phyloP scores from a whole-genome alignment of 2,329 filamentous ascomycete species.

The Alternaria gansuensis region DNA sequence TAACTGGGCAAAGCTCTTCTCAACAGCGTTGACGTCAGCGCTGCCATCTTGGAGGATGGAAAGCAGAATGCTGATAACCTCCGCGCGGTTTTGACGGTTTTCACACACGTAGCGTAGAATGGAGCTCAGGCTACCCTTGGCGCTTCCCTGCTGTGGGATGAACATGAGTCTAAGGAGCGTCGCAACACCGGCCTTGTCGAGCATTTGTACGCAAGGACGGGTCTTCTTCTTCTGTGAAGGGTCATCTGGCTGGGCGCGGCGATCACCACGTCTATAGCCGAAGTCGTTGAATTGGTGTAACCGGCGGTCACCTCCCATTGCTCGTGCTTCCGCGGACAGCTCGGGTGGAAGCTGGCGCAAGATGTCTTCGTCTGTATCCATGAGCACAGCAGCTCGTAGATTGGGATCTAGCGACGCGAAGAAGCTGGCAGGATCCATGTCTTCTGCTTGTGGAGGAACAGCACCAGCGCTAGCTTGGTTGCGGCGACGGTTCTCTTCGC shows the following conservation, averaged over 20 bases:
- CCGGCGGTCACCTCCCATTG: constrained; percentile 66
- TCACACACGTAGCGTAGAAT: constrained; percentile 92
- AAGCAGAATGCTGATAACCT: constrained; percentile 90
- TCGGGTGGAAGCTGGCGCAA: constrained; percentile 85
- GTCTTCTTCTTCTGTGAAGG: constrained; percentile 69
- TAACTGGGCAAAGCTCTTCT: constrained; percentile 92
- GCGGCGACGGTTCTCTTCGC: constrained; percentile 79
- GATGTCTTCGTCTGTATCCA: constrained; percentile 90
- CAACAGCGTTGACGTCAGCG: constrained; percentile 89
- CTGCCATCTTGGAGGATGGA: constrained; percentile 96
- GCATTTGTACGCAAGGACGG: constrained; percentile 90
- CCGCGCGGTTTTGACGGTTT: constrained; percentile 93
- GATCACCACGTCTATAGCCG: constrained; percentile 45
- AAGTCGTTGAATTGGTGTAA: constrained; percentile 62
- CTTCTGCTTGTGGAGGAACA: constrained; percentile 60
- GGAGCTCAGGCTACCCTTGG: constrained; percentile 82
- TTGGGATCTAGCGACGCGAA: constrained; percentile 86
- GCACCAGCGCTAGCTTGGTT: constrained; percentile 61
- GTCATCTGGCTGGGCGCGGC: constrained; percentile 56
- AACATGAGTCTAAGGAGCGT: constrained; percentile 99
- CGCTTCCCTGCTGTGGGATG: constrained; percentile 87
- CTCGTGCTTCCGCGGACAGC: constrained; percentile 84
- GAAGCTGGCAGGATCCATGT: constrained; percentile 94
- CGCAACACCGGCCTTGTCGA: constrained; percentile 93
- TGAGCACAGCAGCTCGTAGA: constrained; percentile 83